Evolutionary conservation across 257 asterid species (phyloP).

Genomic region (Cordia subcordata): DNA sequence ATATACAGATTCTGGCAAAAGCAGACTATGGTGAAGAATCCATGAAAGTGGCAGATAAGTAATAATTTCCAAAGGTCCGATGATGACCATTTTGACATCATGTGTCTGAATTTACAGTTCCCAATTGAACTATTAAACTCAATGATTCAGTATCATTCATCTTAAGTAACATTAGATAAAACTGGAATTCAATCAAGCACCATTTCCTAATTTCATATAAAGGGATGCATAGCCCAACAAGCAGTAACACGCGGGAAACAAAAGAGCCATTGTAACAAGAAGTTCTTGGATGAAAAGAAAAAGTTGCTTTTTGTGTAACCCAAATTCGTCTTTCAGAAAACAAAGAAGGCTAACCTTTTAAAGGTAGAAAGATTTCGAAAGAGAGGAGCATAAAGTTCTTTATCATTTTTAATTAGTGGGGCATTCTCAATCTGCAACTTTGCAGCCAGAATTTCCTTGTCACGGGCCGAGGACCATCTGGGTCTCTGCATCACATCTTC

Average conservation of each 20-base stretch:
- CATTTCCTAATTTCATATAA: background rate
- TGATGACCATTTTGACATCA: too few species aligned
- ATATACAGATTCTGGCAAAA: too few species aligned
- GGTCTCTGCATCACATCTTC: conserved; percentile 55
- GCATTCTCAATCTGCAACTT: conserved; percentile 59
- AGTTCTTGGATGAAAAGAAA: background rate
- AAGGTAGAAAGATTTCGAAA: conserved; percentile 74
- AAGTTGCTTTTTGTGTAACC: background rate
- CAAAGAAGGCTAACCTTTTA: conserved; percentile 49
- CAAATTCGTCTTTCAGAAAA: conserved; percentile 4
- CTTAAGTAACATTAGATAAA: background rate
- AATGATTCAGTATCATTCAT: background rate
- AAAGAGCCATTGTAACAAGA: background rate
- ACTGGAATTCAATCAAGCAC: background rate
- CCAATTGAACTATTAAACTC: too few species aligned
- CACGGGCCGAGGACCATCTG: conserved; percentile 77
- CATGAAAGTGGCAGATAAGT: too few species aligned
- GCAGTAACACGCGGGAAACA: background rate
- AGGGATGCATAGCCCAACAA: background rate
- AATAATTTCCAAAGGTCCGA: too few species aligned
- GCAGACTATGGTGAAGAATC: too few species aligned
- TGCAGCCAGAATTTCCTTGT: conserved; percentile 59
- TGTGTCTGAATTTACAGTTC: too few species aligned
- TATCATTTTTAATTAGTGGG: conserved; percentile 44
- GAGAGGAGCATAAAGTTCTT: conserved; percentile 60